Evolutionary conservation across 805 yeast genomes (phyloP).

Genomic region (Candida rishiriensis): DNA sequence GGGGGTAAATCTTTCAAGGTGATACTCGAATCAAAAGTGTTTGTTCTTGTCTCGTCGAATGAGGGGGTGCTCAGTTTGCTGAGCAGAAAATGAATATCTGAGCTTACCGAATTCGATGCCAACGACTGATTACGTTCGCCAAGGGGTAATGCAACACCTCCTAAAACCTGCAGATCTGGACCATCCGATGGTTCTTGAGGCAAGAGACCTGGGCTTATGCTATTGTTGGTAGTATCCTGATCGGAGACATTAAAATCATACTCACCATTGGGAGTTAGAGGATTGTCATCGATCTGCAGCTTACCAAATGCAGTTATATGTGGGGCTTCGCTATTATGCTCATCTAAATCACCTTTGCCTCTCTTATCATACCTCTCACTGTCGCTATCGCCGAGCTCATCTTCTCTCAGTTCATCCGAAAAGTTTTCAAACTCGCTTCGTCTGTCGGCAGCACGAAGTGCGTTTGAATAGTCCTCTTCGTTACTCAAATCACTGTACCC

Average conservation of each 20-base stretch:
- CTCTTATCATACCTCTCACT: constrained; percentile 1
- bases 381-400: constrained; percentile 3
- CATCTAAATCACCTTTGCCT: not conserved
- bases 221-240: constrained; percentile 13
- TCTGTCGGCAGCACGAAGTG: not conserved
- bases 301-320: not conserved
- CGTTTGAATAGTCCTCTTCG: not conserved
- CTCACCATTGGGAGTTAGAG: constrained; percentile 6
- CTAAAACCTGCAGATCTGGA: not conserved
- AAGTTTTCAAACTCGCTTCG: constrained; percentile 10
- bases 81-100: constrained; percentile 11
- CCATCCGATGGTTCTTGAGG: constrained; percentile 2
- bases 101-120: constrained; percentile 4
- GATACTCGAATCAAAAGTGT: constrained; percentile 12
- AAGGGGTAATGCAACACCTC: not conserved
- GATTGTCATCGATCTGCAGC: constrained; percentile 1
- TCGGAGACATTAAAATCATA: constrained; percentile 11
- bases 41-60: constrained; percentile 7
- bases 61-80: not conserved
- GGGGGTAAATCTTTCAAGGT: constrained; percentile 7
- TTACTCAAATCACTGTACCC: not conserved
- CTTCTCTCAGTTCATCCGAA: constrained; percentile 9
- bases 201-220: constrained; percentile 8
- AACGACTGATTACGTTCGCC: not conserved
- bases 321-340: not conserved